Conservation (phyloP, 257 asterid species). For the Pogostemon cablin region DNA sequence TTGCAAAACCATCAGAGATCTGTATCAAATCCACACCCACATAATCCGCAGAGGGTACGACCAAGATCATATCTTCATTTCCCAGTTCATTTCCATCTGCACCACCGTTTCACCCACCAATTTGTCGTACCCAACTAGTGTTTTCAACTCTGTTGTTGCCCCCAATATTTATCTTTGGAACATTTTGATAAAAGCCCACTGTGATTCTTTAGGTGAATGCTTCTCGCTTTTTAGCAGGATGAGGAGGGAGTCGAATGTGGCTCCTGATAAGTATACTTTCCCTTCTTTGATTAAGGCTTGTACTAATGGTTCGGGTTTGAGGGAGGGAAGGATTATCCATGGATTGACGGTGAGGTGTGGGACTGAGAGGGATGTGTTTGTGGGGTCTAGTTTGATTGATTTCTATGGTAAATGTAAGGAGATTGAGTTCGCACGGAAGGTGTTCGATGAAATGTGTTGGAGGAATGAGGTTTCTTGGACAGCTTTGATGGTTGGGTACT, state of each 20-base stretch:
- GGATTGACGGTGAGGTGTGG: conserved; percentile 61
- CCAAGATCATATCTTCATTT: conserved; percentile 58
- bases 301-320: conserved; percentile 45
- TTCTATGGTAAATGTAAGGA: conserved; percentile 71
- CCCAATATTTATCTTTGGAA: conserved; percentile 75
- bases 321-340: conserved; percentile 65
- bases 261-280: conserved; percentile 64
- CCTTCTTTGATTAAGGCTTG: conserved; percentile 64
- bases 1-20: conserved; percentile 47
- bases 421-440: conserved; percentile 54
- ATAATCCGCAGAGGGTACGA: conserved; percentile 62
- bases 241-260: conserved; percentile 38
- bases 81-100: conserved; percentile 56
- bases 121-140: conserved; percentile 45
- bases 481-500: conserved; percentile 62
- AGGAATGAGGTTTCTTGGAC: conserved; percentile 76
- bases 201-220: conserved; percentile 42
- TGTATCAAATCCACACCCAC: conserved; percentile 55
- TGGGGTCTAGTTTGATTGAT: conserved; percentile 71
- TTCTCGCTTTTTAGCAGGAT: conserved; percentile 49
- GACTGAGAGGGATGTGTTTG: conserved; percentile 49
- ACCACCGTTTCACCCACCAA: conserved; percentile 37
- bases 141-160: conserved; percentile 48
- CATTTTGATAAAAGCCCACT: conserved; percentile 53
- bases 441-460: conserved; percentile 58